Percentiles rank a stretch among this genome's conserved stretches.
phyloP scores from a whole-genome alignment of 331 rosid species.

The Malus hybrid region DNA sequence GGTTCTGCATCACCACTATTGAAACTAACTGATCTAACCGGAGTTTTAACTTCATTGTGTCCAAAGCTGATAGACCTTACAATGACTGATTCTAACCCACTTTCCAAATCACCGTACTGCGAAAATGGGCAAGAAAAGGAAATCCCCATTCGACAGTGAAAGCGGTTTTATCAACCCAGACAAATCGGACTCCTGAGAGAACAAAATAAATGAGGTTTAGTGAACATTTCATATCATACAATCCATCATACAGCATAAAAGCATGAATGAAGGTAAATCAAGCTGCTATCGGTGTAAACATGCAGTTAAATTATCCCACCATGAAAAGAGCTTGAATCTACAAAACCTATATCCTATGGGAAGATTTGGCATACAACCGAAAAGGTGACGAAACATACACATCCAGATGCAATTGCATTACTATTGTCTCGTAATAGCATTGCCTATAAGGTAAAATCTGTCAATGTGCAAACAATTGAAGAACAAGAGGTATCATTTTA shows the following conservation, averaged over 20 bases:
- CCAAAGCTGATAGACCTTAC: constrained; percentile 69
- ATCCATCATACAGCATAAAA: not conserved
- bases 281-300: not conserved
- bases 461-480: too few relatives aligned
- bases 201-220: constrained; percentile 10
- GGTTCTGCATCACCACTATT: constrained; percentile 56
- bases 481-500: too few relatives aligned
- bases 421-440: too few relatives aligned
- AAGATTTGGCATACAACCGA: not conserved
- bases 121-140: constrained; percentile 74
- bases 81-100: constrained; percentile 47
- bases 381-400: not conserved
- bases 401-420: too few relatives aligned
- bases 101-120: constrained; percentile 46
- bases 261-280: not conserved
- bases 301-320: not conserved
- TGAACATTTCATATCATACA: not conserved
- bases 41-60: constrained; percentile 43
- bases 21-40: constrained; percentile 64
- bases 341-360: not conserved
- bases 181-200: constrained; percentile 31
- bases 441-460: too few relatives aligned
- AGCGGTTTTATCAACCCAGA: constrained; percentile 13
- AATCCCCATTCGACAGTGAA: constrained; percentile 50
- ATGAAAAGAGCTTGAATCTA: constrained; percentile 7